These are phyloP conservation scores for Termitomyces sp. DNA, from an alignment of 768 basidiomycete genomes.

Conservation along the genomic window DNA sequence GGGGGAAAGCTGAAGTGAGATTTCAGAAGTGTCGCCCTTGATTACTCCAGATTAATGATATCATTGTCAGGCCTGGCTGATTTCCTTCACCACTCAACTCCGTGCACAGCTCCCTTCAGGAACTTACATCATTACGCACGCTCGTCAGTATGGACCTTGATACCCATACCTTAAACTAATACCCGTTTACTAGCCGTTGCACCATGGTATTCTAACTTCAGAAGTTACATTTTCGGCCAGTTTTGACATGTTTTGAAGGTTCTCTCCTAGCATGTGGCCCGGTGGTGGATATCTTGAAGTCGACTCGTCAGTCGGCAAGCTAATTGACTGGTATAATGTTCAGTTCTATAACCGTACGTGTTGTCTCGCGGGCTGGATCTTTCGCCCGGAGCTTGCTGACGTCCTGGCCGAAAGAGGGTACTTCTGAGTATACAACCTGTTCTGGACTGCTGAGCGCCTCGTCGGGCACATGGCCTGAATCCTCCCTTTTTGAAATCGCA, in stretches of 20 bases:
- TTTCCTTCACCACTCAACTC: conserved; percentile 48
- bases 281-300: conserved; percentile 57
- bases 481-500: conserved; percentile 57
- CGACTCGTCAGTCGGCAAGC: conserved; percentile 44
- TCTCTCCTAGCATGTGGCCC: conserved; percentile 34
- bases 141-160: conserved; percentile 34
- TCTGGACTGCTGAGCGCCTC: conserved; percentile 53
- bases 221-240: not conserved
- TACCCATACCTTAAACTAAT: not conserved
- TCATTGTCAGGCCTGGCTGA: conserved; percentile 43
- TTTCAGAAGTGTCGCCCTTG: not conserved
- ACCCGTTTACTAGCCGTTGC: conserved; percentile 36
- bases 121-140: conserved; percentile 50
- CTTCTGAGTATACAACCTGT: conserved; percentile 63
- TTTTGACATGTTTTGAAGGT: conserved; percentile 26
- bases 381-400: conserved; percentile 1
- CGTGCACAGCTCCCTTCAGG: conserved; percentile 45
- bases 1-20: conserved; percentile 47
- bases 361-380: not conserved
- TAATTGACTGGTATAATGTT: conserved; percentile 65
- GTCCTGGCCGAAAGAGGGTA: conserved; percentile 43
- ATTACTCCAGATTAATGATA: not conserved
- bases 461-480: conserved; percentile 56
- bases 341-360: conserved; percentile 48
- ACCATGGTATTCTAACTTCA: conserved; percentile 29